phyloP scores from a whole-genome alignment of 106 monocot species.

The Dactylorhiza incarnata region DNA sequence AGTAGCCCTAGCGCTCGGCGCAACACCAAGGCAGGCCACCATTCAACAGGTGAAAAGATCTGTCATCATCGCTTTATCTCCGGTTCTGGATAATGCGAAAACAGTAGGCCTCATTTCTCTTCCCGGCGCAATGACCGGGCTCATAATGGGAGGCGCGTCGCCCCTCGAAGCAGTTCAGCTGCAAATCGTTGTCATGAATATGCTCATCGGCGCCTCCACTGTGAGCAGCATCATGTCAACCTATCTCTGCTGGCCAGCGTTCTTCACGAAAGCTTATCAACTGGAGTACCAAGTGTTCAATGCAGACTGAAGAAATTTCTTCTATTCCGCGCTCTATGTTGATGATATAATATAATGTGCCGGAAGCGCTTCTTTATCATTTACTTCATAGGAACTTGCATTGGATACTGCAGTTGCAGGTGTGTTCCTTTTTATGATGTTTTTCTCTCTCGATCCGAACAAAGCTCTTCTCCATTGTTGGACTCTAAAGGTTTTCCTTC shows the following conservation, averaged over 20 bases:
- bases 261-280: conserved; percentile 84
- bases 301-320: conserved; percentile 15
- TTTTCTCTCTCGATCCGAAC: too few species aligned
- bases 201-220: conserved; percentile 79
- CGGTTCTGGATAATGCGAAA: conserved; percentile 80
- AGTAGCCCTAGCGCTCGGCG: conserved; percentile 80
- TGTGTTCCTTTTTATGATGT: too few species aligned
- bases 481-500: too few species aligned
- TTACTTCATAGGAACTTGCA: too few species aligned
- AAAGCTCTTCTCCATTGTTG: too few species aligned
- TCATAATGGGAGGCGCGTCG: conserved; percentile 91
- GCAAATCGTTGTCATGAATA: conserved; percentile 95
- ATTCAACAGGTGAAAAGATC: conserved; percentile 72
- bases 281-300: conserved; percentile 49
- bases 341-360: too few species aligned
- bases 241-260: conserved; percentile 83
- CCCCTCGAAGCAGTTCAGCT: conserved; percentile 85
- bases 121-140: conserved; percentile 91
- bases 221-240: conserved; percentile 77
- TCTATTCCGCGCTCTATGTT: too few species aligned
- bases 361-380: too few species aligned
- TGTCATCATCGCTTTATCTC: conserved; percentile 65
- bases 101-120: conserved; percentile 87
- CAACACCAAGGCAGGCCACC: conserved; percentile 81
- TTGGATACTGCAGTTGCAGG: too few species aligned